Evolutionary conservation across 176 grass and related monocot species (phyloP).

Genomic region (Phoenix dactylifera): DNA sequence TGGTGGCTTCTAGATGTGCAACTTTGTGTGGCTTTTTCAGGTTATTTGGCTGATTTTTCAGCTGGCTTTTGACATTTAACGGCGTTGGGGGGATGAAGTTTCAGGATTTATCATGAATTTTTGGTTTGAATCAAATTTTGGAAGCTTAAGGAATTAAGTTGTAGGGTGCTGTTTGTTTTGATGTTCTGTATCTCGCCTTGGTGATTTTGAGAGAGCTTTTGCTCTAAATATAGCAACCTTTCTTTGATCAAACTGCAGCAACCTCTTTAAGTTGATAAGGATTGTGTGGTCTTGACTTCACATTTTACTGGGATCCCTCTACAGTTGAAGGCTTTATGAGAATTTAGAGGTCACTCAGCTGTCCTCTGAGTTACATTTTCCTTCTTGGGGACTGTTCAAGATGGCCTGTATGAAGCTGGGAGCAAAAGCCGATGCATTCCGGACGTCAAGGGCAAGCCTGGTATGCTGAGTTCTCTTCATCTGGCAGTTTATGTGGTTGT

Average conservation of each 20-base stretch:
- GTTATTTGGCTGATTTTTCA: slow-evolving; percentile 36
- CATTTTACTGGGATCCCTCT: too few relatives aligned
- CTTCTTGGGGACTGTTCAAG: slow-evolving; percentile 5
- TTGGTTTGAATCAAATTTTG: neutral
- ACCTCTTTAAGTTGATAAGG: too few relatives aligned
- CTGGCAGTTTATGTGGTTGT: slow-evolving; percentile 16
- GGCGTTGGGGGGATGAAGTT: neutral
- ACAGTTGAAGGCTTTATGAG: too few relatives aligned
- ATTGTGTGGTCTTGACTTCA: too few relatives aligned
- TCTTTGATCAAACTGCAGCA: too few relatives aligned
- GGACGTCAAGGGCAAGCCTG: slow-evolving; percentile 53
- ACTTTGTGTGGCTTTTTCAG: slow-evolving; percentile 44
- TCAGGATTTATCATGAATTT: neutral
- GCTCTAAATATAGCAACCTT: too few relatives aligned
- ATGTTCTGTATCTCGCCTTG: neutral
- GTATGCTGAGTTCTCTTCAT: slow-evolving; percentile 31
- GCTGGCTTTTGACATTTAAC: slow-evolving; percentile 24
- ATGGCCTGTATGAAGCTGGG: slow-evolving; percentile 70
- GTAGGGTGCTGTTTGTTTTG: neutral
- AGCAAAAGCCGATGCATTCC: slow-evolving; percentile 60
- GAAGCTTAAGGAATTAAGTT: neutral
- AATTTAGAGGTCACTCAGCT: too few relatives aligned
- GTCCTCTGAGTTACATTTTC: too few relatives aligned
- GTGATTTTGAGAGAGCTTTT: too few relatives aligned
- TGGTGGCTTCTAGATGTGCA: slow-evolving; percentile 28